Conservation (phyloP, 352 stramenopile species). For the Phytophthora ramorum region DNA sequence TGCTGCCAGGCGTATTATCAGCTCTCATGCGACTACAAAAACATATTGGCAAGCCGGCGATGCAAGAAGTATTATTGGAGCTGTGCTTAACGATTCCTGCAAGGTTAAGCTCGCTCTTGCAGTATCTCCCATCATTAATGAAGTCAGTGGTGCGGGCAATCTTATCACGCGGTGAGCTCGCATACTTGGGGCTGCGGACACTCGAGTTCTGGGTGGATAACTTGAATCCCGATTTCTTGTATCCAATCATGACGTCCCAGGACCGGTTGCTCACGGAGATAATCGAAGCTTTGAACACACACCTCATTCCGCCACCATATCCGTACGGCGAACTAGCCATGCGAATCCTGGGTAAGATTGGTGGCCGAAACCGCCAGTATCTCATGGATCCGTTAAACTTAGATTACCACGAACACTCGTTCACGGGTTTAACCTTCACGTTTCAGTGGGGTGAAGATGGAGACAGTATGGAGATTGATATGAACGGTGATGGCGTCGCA, state of each 20-base stretch:
- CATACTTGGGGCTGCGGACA: slow-evolving; percentile 95
- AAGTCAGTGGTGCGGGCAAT: slow-evolving; percentile 95
- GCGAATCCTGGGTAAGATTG: slow-evolving; percentile 98
- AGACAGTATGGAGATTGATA: slow-evolving; percentile 31
- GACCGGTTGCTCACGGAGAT: slow-evolving; percentile 93
- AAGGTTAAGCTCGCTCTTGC: slow-evolving; percentile 95
- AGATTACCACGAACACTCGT: slow-evolving; percentile 54
- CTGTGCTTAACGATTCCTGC: slow-evolving; percentile 97
- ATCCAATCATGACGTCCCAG: slow-evolving; percentile 93
- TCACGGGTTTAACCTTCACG: slow-evolving; percentile 54
- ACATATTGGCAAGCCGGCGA: slow-evolving; percentile 80
- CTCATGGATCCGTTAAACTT: slow-evolving; percentile 86
- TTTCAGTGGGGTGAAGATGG: slow-evolving; percentile 55
- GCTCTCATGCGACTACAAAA: slow-evolving; percentile 94
- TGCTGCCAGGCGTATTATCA: slow-evolving; percentile 94
- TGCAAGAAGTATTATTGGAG: slow-evolving; percentile 95
- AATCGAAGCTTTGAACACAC: slow-evolving; percentile 95
- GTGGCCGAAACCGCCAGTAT: slow-evolving; percentile 92
- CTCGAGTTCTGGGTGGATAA: slow-evolving; percentile 99
- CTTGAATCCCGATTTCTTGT: slow-evolving; percentile 97
- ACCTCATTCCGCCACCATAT: slow-evolving; percentile 97
- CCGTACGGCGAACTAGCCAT: slow-evolving; percentile 96
- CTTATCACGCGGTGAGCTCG: slow-evolving; percentile 93
- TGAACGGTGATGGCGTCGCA: slow-evolving; percentile 12
- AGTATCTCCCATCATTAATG: slow-evolving; percentile 97